A percentile compares a stretch with the other conserved stretches of the same genome.
Conservation (phyloP, 331 rosid species). For the Phaseolus coccineus region DNA sequence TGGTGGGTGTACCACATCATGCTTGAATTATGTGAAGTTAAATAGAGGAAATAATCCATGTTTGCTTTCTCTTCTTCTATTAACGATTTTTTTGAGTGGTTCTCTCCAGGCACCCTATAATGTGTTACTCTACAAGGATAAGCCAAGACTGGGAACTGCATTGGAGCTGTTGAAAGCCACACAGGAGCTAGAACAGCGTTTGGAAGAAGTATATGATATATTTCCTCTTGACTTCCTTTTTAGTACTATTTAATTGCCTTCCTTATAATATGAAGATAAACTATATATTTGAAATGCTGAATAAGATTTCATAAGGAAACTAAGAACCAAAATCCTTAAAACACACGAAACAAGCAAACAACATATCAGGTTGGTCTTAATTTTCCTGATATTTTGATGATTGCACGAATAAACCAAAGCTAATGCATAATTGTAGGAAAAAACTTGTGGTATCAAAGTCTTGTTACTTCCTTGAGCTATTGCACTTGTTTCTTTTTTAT, state of each 20-base stretch:
- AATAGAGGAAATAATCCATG: slow-evolving; percentile 25
- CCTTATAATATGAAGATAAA: slow-evolving; percentile 7
- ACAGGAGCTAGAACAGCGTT: slow-evolving; percentile 76
- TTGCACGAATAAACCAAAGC: neutral
- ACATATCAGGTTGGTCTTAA: neutral
- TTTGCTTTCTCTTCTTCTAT: slow-evolving; percentile 2
- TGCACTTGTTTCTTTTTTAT: slow-evolving; percentile 24
- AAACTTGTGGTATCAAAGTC: neutral
- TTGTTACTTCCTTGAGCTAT: neutral
- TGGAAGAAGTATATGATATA: slow-evolving; percentile 64
- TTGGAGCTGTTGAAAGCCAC: slow-evolving; percentile 84
- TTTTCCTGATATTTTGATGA: slow-evolving; percentile 13
- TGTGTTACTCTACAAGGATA: slow-evolving; percentile 86
- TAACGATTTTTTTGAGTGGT: slow-evolving; percentile 28
- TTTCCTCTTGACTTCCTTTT: slow-evolving; percentile 27
- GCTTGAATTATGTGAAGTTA: slow-evolving; percentile 9
- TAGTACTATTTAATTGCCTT: neutral
- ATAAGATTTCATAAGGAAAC: neutral
- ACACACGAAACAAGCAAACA: neutral
- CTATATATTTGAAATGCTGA: neutral
- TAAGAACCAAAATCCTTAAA: neutral
- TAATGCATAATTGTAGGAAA: neutral
- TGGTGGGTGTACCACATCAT: slow-evolving; percentile 51
- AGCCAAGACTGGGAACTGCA: slow-evolving; percentile 87
- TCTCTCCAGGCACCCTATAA: slow-evolving; percentile 79